A percentile compares a stretch with the other conserved stretches of the same genome.
Conservation (phyloP, 306 rosid species). For the cucumber (Cucumis sativus) region DNA sequence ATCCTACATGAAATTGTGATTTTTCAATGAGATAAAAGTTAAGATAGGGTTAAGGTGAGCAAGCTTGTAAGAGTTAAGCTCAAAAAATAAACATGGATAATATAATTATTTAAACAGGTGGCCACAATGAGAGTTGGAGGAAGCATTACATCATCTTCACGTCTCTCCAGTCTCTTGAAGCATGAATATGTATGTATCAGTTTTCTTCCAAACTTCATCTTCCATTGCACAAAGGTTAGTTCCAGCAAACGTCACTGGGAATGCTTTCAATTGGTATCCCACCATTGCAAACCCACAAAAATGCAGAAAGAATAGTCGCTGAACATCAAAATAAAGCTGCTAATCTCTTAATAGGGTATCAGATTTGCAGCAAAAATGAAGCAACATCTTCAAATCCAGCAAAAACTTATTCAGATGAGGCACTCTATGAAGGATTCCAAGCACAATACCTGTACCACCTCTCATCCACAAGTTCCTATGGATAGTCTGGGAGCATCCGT, state of each 20-base stretch:
- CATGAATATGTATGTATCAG: background rate
- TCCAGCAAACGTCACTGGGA: background rate
- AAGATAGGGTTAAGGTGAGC: no score
- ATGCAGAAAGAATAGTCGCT: background rate
- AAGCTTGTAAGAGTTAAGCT: no score
- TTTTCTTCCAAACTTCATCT: background rate
- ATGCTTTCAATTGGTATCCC: background rate
- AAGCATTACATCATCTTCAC: background rate
- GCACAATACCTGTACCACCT: conserved; percentile 38
- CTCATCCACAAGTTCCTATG: conserved; percentile 14
- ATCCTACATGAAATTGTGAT: no score
- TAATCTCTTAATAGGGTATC: background rate
- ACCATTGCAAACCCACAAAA: background rate
- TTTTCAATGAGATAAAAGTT: no score
- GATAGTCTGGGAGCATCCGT: conserved; percentile 29
- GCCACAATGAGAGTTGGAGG: background rate
- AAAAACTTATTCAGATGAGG: conserved; percentile 27
- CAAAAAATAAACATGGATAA: background rate
- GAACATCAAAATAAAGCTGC: background rate
- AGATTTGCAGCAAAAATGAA: background rate
- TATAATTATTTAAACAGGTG: background rate
- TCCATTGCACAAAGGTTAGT: background rate
- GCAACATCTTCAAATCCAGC: background rate
- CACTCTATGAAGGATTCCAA: conserved; percentile 43
- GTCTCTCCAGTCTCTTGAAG: background rate